phyloP scores from a whole-genome alignment of 768 basidiomycete genomes.

The Daedaleopsis nitida region DNA sequence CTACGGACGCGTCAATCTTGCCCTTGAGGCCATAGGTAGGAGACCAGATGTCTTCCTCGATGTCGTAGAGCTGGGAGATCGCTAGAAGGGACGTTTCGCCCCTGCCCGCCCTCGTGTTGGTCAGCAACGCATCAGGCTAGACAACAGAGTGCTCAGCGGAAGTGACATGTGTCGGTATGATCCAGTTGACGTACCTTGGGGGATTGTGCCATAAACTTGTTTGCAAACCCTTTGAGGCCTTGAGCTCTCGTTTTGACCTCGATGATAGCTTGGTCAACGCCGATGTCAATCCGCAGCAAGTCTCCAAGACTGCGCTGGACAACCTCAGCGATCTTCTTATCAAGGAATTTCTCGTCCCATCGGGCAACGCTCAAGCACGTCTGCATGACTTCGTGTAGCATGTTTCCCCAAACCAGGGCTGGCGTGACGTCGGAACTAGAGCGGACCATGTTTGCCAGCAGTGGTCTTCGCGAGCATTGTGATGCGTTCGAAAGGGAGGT shows the following conservation, averaged over 20 bases:
- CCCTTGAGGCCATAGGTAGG: constrained; percentile 95
- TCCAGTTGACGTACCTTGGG: constrained; percentile 56
- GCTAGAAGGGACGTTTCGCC: constrained; percentile 61
- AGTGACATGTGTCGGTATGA: neutral
- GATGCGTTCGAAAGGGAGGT: constrained; percentile 85
- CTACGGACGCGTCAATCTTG: constrained; percentile 90
- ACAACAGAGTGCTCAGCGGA: neutral
- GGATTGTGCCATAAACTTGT: constrained; percentile 60
- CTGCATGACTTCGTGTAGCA: constrained; percentile 93
- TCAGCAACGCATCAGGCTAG: constrained; percentile 66
- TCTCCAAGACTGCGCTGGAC: constrained; percentile 57
- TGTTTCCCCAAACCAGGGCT: constrained; percentile 85
- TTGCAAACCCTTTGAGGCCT: constrained; percentile 65
- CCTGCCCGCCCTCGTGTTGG: constrained; percentile 60
- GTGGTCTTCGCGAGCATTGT: constrained; percentile 82
- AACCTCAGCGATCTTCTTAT: constrained; percentile 57
- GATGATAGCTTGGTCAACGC: constrained; percentile 61
- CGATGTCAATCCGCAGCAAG: constrained; percentile 60
- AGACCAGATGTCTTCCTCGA: constrained; percentile 98
- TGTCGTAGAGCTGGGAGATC: constrained; percentile 74
- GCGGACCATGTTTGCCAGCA: constrained; percentile 69
- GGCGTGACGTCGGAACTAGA: constrained; percentile 63
- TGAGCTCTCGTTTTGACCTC: constrained; percentile 65
- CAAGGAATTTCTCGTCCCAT: constrained; percentile 69
- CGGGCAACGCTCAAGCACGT: constrained; percentile 59